These are phyloP conservation scores for Populus deltoides DNA, from an alignment of 345 rosid species.

Conservation along the genomic window DNA sequence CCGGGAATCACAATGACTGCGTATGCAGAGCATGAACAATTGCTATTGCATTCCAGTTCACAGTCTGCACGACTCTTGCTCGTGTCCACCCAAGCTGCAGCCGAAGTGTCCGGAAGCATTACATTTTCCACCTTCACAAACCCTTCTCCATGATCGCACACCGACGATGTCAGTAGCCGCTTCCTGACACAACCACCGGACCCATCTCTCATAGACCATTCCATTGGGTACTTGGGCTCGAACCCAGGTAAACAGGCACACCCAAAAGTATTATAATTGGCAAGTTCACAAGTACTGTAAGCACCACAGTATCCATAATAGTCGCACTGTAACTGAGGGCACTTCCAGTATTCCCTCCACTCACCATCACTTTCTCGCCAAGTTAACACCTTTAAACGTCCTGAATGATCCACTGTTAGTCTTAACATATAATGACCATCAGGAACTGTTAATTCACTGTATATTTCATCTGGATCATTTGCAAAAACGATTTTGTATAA, in stretches of 20 bases:
- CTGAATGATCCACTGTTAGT: neutral
- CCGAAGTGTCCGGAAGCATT: neutral
- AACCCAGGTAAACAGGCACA: slow-evolving; percentile 11
- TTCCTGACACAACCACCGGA: slow-evolving; percentile 10
- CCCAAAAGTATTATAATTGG: no score
- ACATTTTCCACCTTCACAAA: neutral
- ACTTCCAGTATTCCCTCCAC: neutral
- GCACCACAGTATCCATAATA: slow-evolving; percentile 13
- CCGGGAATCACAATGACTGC: no score
- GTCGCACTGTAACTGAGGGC: neutral
- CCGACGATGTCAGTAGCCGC: no score
- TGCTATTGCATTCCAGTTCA: no score
- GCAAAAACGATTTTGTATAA: neutral
- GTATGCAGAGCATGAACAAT: no score
- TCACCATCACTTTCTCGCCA: neutral
- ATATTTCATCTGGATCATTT: neutral
- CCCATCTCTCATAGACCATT: slow-evolving; percentile 11
- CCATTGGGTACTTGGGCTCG: neutral
- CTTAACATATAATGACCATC: neutral
- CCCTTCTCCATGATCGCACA: neutral
- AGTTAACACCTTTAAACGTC: neutral
- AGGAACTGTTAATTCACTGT: no score
- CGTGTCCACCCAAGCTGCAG: neutral
- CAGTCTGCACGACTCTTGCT: neutral
- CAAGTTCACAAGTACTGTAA: neutral